A percentile compares a stretch with the other conserved stretches of the same genome.
Conservation (phyloP, 2,329 filamentous ascomycete genomes). For the Decorospora gaudefroyi region DNA sequence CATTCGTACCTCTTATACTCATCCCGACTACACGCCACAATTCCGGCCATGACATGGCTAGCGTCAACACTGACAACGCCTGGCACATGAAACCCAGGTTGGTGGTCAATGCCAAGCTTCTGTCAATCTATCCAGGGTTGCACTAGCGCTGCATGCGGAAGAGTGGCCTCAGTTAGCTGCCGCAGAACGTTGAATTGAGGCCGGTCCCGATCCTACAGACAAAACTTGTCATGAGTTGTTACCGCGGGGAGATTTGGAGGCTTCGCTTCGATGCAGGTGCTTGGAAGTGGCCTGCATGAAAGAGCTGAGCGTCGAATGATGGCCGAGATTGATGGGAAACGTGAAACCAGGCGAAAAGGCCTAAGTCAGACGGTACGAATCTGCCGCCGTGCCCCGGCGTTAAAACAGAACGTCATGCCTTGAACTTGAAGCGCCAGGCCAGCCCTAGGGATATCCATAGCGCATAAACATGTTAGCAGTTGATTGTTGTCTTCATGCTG, state of each 20-base stretch:
- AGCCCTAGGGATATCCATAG: constrained; percentile 7
- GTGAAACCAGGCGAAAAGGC: constrained; percentile 26
- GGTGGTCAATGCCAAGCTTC: constrained; percentile 26
- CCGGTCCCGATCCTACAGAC: constrained; percentile 24
- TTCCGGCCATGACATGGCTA: constrained; percentile 19
- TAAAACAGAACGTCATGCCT: constrained; percentile 35
- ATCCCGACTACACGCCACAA: constrained; percentile 22
- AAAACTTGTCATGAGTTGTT: constrained; percentile 27
- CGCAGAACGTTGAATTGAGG: constrained; percentile 27
- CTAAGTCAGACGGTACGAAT: constrained; percentile 13
- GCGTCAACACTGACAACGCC: constrained; percentile 16
- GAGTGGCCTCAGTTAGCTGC: constrained; percentile 26
- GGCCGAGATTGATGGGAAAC: constrained; percentile 16
- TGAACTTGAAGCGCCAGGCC: constrained; percentile 9
- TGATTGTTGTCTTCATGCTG: constrained; percentile 1
- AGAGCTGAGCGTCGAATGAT: constrained; percentile 24
- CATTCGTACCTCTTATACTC: constrained; percentile 32
- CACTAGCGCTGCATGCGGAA: constrained; percentile 22
- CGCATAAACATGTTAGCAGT: constrained; percentile 2
- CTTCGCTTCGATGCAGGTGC: constrained; percentile 29
- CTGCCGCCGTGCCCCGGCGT: constrained; percentile 26
- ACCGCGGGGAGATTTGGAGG: constrained; percentile 24
- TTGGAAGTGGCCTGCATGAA: constrained; percentile 16
- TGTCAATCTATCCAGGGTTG: constrained; percentile 35
- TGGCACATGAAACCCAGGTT: constrained; percentile 20